These are phyloP conservation scores for Spergularia marina DNA, from an alignment of 148 eudicot genomes.

Conservation along the genomic window DNA sequence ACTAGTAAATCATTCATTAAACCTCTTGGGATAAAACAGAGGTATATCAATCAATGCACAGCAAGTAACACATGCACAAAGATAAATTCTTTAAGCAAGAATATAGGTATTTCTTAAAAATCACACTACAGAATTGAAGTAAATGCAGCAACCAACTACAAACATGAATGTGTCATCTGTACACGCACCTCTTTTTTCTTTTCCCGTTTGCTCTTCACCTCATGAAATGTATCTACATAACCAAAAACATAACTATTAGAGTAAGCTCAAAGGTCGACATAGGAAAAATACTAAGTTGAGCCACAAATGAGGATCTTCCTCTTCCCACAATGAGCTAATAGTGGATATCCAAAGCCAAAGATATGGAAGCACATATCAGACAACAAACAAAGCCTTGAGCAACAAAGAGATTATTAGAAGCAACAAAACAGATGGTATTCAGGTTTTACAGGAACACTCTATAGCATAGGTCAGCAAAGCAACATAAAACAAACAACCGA, in stretches of 20 bases:
- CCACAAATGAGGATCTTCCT: background rate
- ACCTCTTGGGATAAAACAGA: background rate
- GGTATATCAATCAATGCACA: background rate
- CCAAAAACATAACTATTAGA: constrained; percentile 36
- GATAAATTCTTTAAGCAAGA: background rate
- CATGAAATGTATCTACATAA: constrained; percentile 83
- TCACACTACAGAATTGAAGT: background rate
- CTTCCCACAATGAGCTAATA: constrained; percentile 1
- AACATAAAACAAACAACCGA: background rate
- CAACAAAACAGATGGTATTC: background rate
- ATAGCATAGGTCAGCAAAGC: background rate
- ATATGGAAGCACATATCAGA: background rate
- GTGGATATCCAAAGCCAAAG: background rate
- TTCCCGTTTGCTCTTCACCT: constrained; percentile 99
- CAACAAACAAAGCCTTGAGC: background rate
- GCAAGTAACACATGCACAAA: background rate
- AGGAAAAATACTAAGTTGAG: background rate
- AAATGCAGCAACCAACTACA: background rate
- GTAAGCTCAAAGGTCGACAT: constrained; percentile 15
- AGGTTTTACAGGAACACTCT: background rate
- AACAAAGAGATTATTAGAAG: background rate
- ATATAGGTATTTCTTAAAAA: background rate
- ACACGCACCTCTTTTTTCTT: constrained; percentile 96
- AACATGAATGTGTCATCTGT: constrained; percentile 10
- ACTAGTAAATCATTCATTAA: background rate